Percentiles rank a stretch among this genome's conserved stretches.
Evolutionary conservation across 768 basidiomycete species (phyloP).

Genomic region (Kwoniella mangroviensis): DNA sequence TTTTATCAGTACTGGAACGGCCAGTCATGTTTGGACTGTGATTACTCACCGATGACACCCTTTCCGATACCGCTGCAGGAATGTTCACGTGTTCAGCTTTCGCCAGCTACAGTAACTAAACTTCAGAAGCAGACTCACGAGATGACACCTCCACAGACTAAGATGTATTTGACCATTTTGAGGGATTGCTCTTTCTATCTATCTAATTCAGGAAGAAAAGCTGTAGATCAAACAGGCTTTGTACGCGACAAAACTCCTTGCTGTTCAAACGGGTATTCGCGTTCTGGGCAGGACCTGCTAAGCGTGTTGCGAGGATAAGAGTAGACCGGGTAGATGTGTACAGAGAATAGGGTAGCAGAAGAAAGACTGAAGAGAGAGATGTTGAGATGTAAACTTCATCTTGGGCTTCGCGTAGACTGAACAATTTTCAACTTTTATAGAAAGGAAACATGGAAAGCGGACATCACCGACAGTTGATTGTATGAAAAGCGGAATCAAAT

Average conservation of each 20-base stretch:
- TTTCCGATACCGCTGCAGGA: conserved; percentile 83
- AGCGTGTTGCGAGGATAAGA: not conserved
- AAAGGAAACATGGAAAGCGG: not conserved
- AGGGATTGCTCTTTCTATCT: not conserved
- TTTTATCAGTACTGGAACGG: too few relatives aligned
- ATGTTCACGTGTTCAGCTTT: not conserved
- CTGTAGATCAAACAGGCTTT: too few relatives aligned
- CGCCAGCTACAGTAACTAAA: not conserved
- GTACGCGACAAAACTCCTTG: not conserved
- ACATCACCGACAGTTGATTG: not conserved
- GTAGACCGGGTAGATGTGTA: not conserved
- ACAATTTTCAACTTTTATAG: conserved; percentile 5
- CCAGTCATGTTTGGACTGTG: too few relatives aligned
- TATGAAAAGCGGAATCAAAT: conserved; percentile 7
- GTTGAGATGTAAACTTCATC: not conserved
- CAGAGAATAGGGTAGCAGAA: conserved; percentile 1
- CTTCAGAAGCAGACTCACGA: conserved; percentile 56
- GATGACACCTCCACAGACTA: conserved; percentile 96
- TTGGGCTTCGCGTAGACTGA: not conserved
- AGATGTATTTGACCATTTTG: conserved; percentile 89
- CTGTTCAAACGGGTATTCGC: not conserved
- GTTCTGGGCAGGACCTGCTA: not conserved
- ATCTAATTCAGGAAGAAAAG: not conserved
- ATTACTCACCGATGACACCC: conserved; percentile 95
- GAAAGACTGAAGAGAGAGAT: not conserved